These are phyloP conservation scores for Melampsora americana DNA, from an alignment of 1,284 basidiomycete species.

Conservation along the genomic window DNA sequence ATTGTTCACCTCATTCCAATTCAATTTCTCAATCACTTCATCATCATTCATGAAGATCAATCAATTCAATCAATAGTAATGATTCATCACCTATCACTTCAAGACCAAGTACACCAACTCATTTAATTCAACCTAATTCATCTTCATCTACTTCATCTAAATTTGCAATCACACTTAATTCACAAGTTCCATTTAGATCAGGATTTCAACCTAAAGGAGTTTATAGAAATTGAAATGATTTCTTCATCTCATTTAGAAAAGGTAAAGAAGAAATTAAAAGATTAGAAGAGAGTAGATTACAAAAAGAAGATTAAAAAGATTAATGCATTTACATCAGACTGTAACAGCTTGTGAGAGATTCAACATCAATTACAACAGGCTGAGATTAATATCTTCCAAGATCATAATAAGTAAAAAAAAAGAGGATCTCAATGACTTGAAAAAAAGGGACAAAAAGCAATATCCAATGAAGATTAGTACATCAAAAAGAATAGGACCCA, in stretches of 20 bases:
- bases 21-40: not conserved
- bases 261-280: conserved; percentile 13
- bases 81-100: conserved; percentile 23
- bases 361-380: too few relatives aligned
- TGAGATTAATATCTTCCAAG: too few relatives aligned
- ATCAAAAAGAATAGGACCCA: too few relatives aligned
- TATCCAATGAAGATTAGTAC: too few relatives aligned
- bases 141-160: conserved; percentile 53
- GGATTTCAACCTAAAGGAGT: conserved; percentile 79
- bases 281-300: too few relatives aligned
- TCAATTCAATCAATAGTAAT: too few relatives aligned
- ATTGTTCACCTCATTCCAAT: not conserved
- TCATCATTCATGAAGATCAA: too few relatives aligned
- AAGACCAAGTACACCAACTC: conserved; percentile 4
- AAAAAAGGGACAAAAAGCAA: too few relatives aligned
- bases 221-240: conserved; percentile 68
- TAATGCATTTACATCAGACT: conserved; percentile 32
- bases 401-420: too few relatives aligned
- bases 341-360: too few relatives aligned
- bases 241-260: conserved; percentile 65
- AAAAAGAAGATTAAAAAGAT: conserved; percentile 31
- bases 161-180: too few relatives aligned
- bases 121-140: conserved; percentile 44
- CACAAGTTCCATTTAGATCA: conserved; percentile 67
- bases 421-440: too few relatives aligned